phyloP scores from a whole-genome alignment of 2,329 filamentous ascomycete species.

The Intubia oerlemansii region DNA sequence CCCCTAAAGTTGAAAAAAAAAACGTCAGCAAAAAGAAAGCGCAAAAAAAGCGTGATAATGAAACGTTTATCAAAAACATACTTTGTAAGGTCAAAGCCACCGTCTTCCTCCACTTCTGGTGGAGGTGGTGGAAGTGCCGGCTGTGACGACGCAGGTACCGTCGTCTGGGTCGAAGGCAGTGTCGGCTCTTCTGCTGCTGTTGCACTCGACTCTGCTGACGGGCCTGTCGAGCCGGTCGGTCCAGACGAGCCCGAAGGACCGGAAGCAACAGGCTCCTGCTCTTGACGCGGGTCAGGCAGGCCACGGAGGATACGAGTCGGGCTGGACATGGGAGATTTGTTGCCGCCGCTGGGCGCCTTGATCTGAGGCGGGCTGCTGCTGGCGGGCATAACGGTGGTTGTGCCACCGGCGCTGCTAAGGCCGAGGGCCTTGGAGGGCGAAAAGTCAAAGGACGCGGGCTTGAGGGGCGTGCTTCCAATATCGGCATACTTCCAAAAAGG shows the following conservation, averaged over 20 bases:
- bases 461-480: slow-evolving; percentile 49
- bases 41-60: no score
- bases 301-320: no score
- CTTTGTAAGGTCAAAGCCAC: slow-evolving; percentile 37
- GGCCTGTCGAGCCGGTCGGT: no score
- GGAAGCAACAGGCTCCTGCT: no score
- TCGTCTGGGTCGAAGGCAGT: neutral
- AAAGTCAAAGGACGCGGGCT: slow-evolving; percentile 27
- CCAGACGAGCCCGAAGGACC: no score
- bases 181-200: slow-evolving; percentile 1
- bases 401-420: slow-evolving; percentile 2
- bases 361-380: slow-evolving; percentile 37
- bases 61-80: no score
- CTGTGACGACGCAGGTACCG: neutral
- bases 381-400: slow-evolving; percentile 17
- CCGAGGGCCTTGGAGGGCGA: slow-evolving; percentile 30
- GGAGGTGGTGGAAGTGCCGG: slow-evolving; percentile 8
- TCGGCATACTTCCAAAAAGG: slow-evolving; percentile 81
- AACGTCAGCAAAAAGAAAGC: no score
- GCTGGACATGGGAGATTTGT: slow-evolving; percentile 29
- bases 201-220: no score
- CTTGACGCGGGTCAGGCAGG: no score
- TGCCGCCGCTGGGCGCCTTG: slow-evolving; percentile 10
- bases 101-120: slow-evolving; percentile 22
- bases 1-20: no score